Base-by-base conservation (phyloP, 371 early-diverging fungal species). In the Zychaea mexicana region DNA sequence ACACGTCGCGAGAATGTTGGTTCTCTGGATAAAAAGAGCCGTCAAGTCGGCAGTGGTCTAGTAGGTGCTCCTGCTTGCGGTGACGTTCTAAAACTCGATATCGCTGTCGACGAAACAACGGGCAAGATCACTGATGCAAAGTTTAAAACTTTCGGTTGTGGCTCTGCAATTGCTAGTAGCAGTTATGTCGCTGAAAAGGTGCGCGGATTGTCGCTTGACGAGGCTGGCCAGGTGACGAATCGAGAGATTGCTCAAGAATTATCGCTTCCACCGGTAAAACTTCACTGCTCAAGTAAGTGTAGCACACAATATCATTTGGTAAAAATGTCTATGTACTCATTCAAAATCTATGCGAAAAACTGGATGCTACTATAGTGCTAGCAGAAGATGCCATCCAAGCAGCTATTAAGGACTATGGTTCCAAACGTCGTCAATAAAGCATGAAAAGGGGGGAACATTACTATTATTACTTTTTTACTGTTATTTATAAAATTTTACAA, bases 41-140 rank as follows among this genome's bases (percentile, higher is more conserved):
- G 88, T 10, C 83, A 88, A 59, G 96, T 99, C 28, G 98, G 99
- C 49, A 98, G 98, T 6, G 98, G 99, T 31, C 87, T 99, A 17
- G 99, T 99, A 17, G 99, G 99, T 19, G 99, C 98, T 0, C 99
- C 99, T 13, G 99, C 98, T 7, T 98, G 99, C 77, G 99, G 98
- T 63, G 99, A 99, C 84, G 98, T 99, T 39, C 96, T 99, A 96
- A 95, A 97, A 76, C 85, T 99, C 10, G 93, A 42, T 42, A 0
- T 42, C 7, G 42, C 17, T 15, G n/a, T 3, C n/a, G 42, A 97
- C 71, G 91, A 92, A 27, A 86, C 76, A 10, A 88, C 85, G 33
- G 94, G 94, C 56, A 88, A 91, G 68, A 98, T 99, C 66, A 84
- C 86, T 57, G 98, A 99, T 70, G 97, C 95, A 66, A 95, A 95